Evolutionary conservation across 2,329 filamentous ascomycete genomes (phyloP), one percentile per base, ranked within the genome.

Genomic region (Hypoxylon sp.): DNA sequence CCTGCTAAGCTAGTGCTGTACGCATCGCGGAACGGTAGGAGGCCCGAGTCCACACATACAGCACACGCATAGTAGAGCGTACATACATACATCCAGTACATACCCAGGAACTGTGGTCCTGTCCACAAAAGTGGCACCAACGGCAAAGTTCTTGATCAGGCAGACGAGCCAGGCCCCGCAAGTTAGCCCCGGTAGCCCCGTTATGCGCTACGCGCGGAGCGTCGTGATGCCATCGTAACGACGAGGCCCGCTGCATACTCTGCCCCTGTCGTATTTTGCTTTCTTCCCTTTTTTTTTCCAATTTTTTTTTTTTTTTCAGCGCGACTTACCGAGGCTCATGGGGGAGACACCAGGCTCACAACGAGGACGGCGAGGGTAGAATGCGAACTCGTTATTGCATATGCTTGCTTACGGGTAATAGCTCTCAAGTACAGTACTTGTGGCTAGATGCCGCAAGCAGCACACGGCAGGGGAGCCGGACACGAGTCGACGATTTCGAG

Each of bases 151-250:
- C 48, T 48, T 35, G 42, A 62, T 60, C 48, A 43, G 49, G 49
- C 48, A 51, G 24, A 48, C 42, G 31, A 35, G 15, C n/a, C 17
- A 37, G 26, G 55, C 58, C 55, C 58, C 61, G 52, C 59, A 58
- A n/a, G n/a, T n/a, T n/a, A n/a, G n/a, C n/a, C n/a, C n/a, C n/a
- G 31, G 33, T 47, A 26, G 38, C 50, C 49, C 55, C 42, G 46
- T 54, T 48, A 37, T 48, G 45, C 48, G 40, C 51, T 55, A 42
- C 48, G 58, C 58, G n/a, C n/a, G n/a, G n/a, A 63, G 58, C 48
- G 48, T 55, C 17, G 51, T 51, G 55, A 64, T 62, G 58, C 31
- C 58, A 64, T 64, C 48, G 55, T 56, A 50, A 64, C 62, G 61
- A 62, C 55, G 58, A 58, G 58, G 51, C 41, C 20, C 38, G 38